These are phyloP conservation scores for Prunus armeniaca DNA, from an alignment of 306 rosid species.

Conservation along the genomic window DNA sequence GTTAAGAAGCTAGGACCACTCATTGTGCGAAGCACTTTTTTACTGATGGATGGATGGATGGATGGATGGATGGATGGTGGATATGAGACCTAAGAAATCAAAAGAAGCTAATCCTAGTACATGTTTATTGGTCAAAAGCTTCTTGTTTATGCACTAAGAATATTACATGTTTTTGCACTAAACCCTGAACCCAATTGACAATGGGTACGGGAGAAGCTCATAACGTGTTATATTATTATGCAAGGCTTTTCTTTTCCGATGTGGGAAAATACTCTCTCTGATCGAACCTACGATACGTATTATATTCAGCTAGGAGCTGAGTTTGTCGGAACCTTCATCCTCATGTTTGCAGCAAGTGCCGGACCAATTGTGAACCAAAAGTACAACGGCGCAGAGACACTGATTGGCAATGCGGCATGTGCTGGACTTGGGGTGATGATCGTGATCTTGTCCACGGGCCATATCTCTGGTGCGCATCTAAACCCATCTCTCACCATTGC, in stretches of 20 bases:
- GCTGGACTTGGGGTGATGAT: conserved; percentile 88
- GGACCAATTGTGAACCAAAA: conserved; percentile 91
- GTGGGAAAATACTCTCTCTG: not conserved
- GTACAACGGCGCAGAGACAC: conserved; percentile 62
- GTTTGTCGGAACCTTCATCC: conserved; percentile 87
- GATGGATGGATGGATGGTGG: too few species aligned
- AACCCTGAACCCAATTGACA: not conserved
- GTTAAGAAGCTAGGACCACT: too few species aligned
- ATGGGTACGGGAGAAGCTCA: not conserved
- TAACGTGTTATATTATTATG: not conserved
- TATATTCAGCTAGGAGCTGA: conserved; percentile 78
- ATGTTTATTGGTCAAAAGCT: too few species aligned
- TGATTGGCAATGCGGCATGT: conserved; percentile 80
- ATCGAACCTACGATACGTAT: not conserved
- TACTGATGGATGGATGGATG: too few species aligned
- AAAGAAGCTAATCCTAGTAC: too few species aligned
- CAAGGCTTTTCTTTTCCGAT: not conserved
- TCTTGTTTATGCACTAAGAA: not conserved
- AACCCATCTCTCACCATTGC: conserved; percentile 91
- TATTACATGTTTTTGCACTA: not conserved
- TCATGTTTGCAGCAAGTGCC: conserved; percentile 84
- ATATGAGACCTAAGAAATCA: too few species aligned
- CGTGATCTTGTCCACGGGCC: conserved; percentile 82
- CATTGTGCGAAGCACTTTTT: too few species aligned
- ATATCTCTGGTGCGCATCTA: conserved; percentile 91